Conservation (phyloP, 1,284 basidiomycete species). For the Ceratobasidium sp. region DNA sequence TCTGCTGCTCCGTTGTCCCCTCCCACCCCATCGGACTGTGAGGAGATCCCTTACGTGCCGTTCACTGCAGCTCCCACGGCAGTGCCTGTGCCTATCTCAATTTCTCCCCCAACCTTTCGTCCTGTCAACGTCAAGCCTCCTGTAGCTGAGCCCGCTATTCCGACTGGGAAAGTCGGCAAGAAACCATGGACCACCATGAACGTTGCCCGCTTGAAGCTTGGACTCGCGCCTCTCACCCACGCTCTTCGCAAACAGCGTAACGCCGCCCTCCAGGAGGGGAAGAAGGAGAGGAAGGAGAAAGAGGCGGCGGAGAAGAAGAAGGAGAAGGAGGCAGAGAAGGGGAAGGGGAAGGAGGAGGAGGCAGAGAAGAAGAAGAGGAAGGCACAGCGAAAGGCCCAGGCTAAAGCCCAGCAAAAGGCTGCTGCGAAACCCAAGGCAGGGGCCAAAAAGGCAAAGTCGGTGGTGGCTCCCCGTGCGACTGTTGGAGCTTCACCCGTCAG, state of each 20-base stretch:
- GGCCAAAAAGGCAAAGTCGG: neutral
- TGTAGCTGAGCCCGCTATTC: slow-evolving; percentile 5
- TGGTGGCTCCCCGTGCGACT: slow-evolving; percentile 26
- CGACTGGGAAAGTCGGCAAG: neutral
- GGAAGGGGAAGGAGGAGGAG: neutral
- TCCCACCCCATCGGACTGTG: slow-evolving; percentile 30
- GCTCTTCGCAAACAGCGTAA: slow-evolving; percentile 7
- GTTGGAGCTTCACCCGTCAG: slow-evolving; percentile 26
- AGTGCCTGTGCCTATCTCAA: slow-evolving; percentile 9
- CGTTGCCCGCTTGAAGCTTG: slow-evolving; percentile 12
- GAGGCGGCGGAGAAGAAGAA: no score
- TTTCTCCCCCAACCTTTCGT: neutral
- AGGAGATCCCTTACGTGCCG: slow-evolving; percentile 33
- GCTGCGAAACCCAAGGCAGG: neutral
- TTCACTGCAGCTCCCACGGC: slow-evolving; percentile 40
- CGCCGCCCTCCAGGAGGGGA: neutral
- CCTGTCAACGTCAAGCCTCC: neutral
- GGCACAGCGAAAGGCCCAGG: no score
- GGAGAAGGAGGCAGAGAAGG: neutral
- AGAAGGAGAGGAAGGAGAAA: neutral
- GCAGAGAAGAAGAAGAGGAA: no score
- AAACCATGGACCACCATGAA: slow-evolving; percentile 37
- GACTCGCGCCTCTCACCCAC: slow-evolving; percentile 25
- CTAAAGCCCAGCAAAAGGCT: slow-evolving; percentile 3
- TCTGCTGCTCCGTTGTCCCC: slow-evolving; percentile 31